Conservation (phyloP, 257 asterid species). For the Mitragyna speciosa region DNA sequence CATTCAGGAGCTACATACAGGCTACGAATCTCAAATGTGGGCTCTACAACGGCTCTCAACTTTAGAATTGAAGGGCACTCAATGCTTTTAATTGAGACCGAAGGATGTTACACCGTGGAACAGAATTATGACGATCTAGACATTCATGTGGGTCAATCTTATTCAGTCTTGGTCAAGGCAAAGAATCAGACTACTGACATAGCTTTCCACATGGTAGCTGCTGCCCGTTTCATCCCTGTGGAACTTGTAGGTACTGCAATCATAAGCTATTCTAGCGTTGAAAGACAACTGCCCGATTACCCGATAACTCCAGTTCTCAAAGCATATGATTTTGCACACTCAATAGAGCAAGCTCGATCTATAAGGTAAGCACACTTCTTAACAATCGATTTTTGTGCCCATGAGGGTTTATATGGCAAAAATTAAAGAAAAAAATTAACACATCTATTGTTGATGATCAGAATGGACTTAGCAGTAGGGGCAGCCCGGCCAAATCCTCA, state of each 20-base stretch:
- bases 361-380: slow-evolving; percentile 19
- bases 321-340: slow-evolving; percentile 14
- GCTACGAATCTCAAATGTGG: too few species aligned
- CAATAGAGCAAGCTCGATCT: slow-evolving; percentile 19
- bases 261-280: slow-evolving; percentile 25
- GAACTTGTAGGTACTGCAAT: slow-evolving; percentile 23
- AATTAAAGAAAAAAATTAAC: neutral
- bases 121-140: slow-evolving; percentile 24
- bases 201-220: slow-evolving; percentile 30
- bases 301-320: slow-evolving; percentile 4
- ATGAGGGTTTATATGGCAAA: neutral
- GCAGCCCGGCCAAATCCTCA: slow-evolving; percentile 39
- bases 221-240: slow-evolving; percentile 30
- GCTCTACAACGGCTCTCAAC: too few species aligned
- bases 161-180: slow-evolving; percentile 32
- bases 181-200: slow-evolving; percentile 14
- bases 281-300: slow-evolving; percentile 12
- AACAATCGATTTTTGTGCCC: too few species aligned
- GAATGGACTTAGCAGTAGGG: slow-evolving; percentile 33
- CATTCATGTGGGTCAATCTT: slow-evolving; percentile 42
- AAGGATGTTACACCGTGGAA: slow-evolving; percentile 32
- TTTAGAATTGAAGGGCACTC: slow-evolving; percentile 27
- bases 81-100: slow-evolving; percentile 35
- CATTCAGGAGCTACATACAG: too few species aligned
- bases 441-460: neutral